A percentile compares a stretch with the other conserved stretches of the same genome.
Conservation (phyloP, 2,329 filamentous ascomycete genomes). For the Phialophora expanda region DNA sequence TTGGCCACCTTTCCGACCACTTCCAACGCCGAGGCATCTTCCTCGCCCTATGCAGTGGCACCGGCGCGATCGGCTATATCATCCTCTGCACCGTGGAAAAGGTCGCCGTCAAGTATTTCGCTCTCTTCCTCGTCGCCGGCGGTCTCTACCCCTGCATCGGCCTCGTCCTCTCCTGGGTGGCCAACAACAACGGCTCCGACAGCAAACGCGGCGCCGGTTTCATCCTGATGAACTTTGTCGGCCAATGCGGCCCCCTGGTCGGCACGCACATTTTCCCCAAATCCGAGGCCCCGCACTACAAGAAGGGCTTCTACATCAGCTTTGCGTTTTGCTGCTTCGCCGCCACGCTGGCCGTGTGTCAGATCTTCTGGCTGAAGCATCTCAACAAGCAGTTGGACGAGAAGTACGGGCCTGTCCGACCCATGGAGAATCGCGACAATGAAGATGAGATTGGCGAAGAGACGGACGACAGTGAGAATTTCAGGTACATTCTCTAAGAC, state of each 20-base stretch:
- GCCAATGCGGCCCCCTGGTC: slow-evolving; percentile 75
- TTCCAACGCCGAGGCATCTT: slow-evolving; percentile 68
- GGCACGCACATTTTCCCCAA: slow-evolving; percentile 69
- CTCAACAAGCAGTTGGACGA: slow-evolving; percentile 37
- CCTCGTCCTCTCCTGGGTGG: slow-evolving; percentile 72
- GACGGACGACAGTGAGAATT: slow-evolving; percentile 44
- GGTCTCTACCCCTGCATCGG: slow-evolving; percentile 72
- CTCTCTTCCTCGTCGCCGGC: slow-evolving; percentile 61
- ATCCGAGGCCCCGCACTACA: slow-evolving; percentile 65
- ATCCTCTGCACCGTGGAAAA: slow-evolving; percentile 64
- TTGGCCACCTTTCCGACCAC: slow-evolving; percentile 73
- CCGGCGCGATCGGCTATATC: slow-evolving; percentile 68
- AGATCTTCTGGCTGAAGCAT: slow-evolving; percentile 37
- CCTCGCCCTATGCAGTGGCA: slow-evolving; percentile 59
- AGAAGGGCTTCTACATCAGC: slow-evolving; percentile 67
- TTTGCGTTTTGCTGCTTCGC: slow-evolving; percentile 62
- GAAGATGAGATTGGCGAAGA: slow-evolving; percentile 34
- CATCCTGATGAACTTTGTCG: slow-evolving; percentile 75
- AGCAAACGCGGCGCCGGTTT: slow-evolving; percentile 35
- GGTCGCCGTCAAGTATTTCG: slow-evolving; percentile 58
- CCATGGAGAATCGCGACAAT: slow-evolving; percentile 39
- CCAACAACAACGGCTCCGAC: slow-evolving; percentile 47
- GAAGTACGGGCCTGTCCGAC: slow-evolving; percentile 38
- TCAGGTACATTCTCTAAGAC: slow-evolving; percentile 28
- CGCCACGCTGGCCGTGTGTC: slow-evolving; percentile 27